These are phyloP conservation scores for Ogataea hybrid DNA, from an alignment of 1,139 yeast genomes.

Conservation along the genomic window DNA sequence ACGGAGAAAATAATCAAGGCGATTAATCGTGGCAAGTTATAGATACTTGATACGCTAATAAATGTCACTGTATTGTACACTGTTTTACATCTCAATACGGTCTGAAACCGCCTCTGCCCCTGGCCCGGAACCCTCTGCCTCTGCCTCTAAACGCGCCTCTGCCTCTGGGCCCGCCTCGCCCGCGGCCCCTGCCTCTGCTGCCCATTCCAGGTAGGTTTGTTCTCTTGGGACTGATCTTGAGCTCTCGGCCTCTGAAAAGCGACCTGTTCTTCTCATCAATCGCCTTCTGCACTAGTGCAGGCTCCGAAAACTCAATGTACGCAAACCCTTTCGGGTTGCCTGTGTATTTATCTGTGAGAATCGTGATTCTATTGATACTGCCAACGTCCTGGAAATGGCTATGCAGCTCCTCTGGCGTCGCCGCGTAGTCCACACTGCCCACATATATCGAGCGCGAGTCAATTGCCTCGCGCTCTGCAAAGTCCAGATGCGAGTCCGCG, in stretches of 20 bases:
- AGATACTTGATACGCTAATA: not conserved
- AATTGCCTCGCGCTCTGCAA: slow-evolving; percentile 52
- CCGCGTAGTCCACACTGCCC: slow-evolving; percentile 58
- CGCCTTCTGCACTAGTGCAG: slow-evolving; percentile 49
- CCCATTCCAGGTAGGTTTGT: slow-evolving; percentile 64
- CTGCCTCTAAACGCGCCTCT: slow-evolving; percentile 36
- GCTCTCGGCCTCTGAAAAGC: slow-evolving; percentile 50
- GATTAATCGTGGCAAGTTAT: slow-evolving; percentile 25
- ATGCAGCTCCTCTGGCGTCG: slow-evolving; percentile 60
- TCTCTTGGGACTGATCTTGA: slow-evolving; percentile 62
- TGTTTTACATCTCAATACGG: slow-evolving; percentile 31
- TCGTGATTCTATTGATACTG: slow-evolving; percentile 57
- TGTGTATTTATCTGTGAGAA: slow-evolving; percentile 52
- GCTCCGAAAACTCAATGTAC: slow-evolving; percentile 59
- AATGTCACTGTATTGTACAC: slow-evolving; percentile 4
- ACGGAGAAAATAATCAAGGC: slow-evolving; percentile 38
- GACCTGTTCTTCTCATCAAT: slow-evolving; percentile 48
- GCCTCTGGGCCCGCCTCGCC: slow-evolving; percentile 33
- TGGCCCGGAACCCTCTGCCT: slow-evolving; percentile 33
- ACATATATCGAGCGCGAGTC: slow-evolving; percentile 59
- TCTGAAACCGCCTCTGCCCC: slow-evolving; percentile 37
- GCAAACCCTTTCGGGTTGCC: slow-evolving; percentile 72
- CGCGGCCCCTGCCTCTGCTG: slow-evolving; percentile 36
- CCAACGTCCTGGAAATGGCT: slow-evolving; percentile 52
- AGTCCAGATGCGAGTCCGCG: slow-evolving; percentile 19